Percentiles rank a stretch among this genome's conserved stretches.
Conservation (phyloP, 768 basidiomycete species). For the Phlegmacium glaucopus region DNA sequence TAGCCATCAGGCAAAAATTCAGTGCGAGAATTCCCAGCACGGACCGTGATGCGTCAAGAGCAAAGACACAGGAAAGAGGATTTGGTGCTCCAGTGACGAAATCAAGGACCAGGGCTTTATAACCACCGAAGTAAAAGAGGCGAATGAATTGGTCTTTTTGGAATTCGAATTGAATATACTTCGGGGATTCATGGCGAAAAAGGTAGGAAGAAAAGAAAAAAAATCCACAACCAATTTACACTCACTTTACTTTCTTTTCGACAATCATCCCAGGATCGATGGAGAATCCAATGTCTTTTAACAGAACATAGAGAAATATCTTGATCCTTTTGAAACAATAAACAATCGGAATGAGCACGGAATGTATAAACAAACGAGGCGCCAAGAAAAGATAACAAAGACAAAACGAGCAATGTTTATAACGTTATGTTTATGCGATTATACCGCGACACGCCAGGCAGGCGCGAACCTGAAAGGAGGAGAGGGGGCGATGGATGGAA, state of each 20-base stretch:
- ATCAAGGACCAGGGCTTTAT: neutral
- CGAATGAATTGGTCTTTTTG: neutral
- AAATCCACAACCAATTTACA: conserved; percentile 9
- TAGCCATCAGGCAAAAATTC: no score
- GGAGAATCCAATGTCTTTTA: conserved; percentile 55
- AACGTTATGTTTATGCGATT: neutral
- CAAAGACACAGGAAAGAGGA: neutral
- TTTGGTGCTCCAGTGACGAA: conserved; percentile 5
- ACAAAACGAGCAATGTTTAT: conserved; percentile 1
- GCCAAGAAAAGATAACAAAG: neutral
- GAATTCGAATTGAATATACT: no score
- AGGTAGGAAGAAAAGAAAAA: conserved; percentile 10
- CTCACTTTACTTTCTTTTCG: conserved; percentile 65
- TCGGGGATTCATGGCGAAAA: neutral
- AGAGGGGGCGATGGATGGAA: conserved; percentile 18
- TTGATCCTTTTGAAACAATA: no score
- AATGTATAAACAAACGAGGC: no score
- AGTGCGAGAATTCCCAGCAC: neutral
- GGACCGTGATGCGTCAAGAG: neutral
- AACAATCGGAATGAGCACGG: conserved; percentile 17
- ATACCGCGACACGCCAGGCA: conserved; percentile 5
- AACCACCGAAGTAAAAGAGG: conserved; percentile 11
- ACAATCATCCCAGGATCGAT: conserved; percentile 50
- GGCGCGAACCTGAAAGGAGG: conserved; percentile 6
- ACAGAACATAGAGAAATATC: conserved; percentile 54